phyloP scores from a whole-genome alignment of 441 rosid species.

The Isatis lusitanica region DNA sequence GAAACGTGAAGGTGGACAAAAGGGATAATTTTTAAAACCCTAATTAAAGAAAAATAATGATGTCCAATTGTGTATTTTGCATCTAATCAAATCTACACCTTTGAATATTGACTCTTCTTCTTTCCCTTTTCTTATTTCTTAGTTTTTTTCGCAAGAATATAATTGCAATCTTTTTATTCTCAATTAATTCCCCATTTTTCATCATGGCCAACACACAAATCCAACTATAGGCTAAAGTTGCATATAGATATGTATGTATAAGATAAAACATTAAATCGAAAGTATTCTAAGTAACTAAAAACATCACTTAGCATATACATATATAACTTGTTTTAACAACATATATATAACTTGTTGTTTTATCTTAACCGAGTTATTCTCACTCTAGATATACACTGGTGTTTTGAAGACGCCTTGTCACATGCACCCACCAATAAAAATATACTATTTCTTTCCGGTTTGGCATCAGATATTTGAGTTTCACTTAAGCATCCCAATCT shows the following conservation, averaged over 20 bases:
- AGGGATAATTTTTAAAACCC: slow-evolving; percentile 22
- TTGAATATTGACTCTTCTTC: slow-evolving; percentile 32
- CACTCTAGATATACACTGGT: background rate
- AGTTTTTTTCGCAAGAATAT: background rate
- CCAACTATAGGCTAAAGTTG: slow-evolving; percentile 32
- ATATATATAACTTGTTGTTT: slow-evolving; percentile 6
- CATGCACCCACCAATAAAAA: slow-evolving; percentile 17
- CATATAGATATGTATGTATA: slow-evolving; percentile 4
- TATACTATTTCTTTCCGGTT: background rate
- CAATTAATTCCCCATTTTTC: slow-evolving; percentile 19
- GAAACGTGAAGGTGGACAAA: slow-evolving; percentile 36
- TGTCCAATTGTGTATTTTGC: slow-evolving; percentile 26
- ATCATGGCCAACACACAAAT: slow-evolving; percentile 42
- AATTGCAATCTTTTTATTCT: background rate
- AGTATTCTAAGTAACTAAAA: background rate
- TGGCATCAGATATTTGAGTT: background rate
- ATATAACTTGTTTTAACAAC: background rate
- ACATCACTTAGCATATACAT: background rate
- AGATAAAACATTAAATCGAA: slow-evolving; percentile 12
- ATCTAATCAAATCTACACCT: slow-evolving; percentile 34
- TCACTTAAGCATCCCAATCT: slow-evolving; percentile 1
- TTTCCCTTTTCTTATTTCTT: slow-evolving; percentile 7
- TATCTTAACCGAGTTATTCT: slow-evolving; percentile 11
- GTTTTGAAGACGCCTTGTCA: slow-evolving; percentile 29
- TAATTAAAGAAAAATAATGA: slow-evolving; percentile 30